A percentile compares a stretch with the other conserved stretches of the same genome.
phyloP scores from a whole-genome alignment of 441 rosid species.

The Melastoma candidum region DNA sequence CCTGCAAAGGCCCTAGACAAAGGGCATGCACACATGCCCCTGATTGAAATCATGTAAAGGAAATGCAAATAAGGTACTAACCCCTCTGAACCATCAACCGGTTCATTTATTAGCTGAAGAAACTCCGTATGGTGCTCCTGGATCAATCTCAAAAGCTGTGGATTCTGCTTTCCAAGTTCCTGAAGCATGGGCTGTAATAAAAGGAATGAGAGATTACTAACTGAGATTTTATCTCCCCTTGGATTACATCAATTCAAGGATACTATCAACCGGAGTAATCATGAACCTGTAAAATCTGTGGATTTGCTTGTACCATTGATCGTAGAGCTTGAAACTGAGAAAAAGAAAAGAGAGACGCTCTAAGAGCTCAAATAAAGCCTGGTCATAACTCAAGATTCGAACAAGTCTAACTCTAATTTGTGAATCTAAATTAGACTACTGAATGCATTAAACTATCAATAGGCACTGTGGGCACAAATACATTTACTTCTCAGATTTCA shows the following conservation, averaged over 20 bases:
- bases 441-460: too few species aligned
- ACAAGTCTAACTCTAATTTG: too few species aligned
- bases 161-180: constrained; percentile 97
- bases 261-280: neutral
- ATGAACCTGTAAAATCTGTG: constrained; percentile 85
- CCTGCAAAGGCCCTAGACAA: too few species aligned
- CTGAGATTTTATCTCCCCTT: too few species aligned
- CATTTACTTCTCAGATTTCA: too few species aligned
- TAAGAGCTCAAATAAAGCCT: too few species aligned
- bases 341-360: constrained; percentile 6
- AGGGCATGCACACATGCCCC: too few species aligned
- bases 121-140: constrained; percentile 93
- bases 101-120: constrained; percentile 87
- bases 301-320: constrained; percentile 92
- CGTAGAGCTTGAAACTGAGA: constrained; percentile 83
- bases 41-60: neutral
- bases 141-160: constrained; percentile 78
- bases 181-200: constrained; percentile 92
- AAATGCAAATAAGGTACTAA: constrained; percentile 23
- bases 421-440: too few species aligned
- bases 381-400: too few species aligned
- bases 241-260: neutral
- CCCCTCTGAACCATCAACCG: constrained; percentile 89
- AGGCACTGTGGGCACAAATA: too few species aligned
- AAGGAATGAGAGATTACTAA: constrained; percentile 7